A percentile compares a stretch with the other conserved stretches of the same genome.
Evolutionary conservation across 768 basidiomycete species (phyloP).

Genomic region (Pisolithus microcarpus): DNA sequence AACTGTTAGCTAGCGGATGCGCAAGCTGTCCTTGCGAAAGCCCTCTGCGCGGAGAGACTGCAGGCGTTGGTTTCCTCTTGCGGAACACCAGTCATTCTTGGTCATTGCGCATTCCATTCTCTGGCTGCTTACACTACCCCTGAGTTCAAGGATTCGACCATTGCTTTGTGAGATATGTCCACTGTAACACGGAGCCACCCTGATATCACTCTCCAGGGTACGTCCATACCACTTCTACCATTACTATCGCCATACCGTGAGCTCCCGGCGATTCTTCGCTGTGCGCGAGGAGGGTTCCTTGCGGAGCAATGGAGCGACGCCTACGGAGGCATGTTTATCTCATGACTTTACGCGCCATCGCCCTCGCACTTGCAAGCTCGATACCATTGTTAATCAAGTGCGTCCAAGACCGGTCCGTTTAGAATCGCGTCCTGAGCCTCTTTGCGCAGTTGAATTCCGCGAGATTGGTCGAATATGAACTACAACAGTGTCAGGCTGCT

Average conservation of each 20-base stretch:
- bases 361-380: conserved; percentile 8
- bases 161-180: conserved; percentile 6
- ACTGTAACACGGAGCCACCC: neutral
- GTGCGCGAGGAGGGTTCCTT: conserved; percentile 32
- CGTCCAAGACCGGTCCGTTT: neutral
- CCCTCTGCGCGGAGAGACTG: conserved; percentile 15
- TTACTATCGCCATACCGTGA: conserved; percentile 47
- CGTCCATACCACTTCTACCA: conserved; percentile 32
- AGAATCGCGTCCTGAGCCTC: neutral
- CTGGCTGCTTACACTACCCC: conserved; percentile 15
- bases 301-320: conserved; percentile 13
- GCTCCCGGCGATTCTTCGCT: conserved; percentile 59
- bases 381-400: conserved; percentile 39
- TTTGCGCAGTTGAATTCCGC: conserved; percentile 40
- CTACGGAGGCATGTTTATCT: conserved; percentile 24
- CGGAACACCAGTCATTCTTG: conserved; percentile 25
- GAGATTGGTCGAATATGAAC: conserved; percentile 26
- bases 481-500: conserved; percentile 8
- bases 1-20: conserved; percentile 15
- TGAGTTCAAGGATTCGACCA: conserved; percentile 26
- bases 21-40: conserved; percentile 4
- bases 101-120: conserved; percentile 17
- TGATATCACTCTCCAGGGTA: conserved; percentile 8
- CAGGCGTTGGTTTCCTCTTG: conserved; percentile 9
- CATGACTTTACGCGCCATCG: conserved; percentile 33